Base-by-base conservation (phyloP, 2,329 filamentous ascomycete species). In the Neonectria coccinea region DNA sequence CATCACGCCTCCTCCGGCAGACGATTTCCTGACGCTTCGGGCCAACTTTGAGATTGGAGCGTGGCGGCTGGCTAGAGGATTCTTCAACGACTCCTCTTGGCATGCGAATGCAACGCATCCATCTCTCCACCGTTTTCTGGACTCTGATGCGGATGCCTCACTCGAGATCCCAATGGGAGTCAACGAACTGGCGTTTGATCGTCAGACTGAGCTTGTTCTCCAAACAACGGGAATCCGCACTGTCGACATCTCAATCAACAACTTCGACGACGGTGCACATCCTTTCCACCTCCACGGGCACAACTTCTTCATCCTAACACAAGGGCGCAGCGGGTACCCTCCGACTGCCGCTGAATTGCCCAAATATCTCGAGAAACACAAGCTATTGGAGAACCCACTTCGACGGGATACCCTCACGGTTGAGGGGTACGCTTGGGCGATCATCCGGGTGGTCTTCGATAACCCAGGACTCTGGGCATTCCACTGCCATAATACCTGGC, bases 401-500 rank as follows among this genome's bases (percentile, higher is more conserved):
- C 70, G 78, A 11, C 73, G 79, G 22, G 79, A 81, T 36, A 86
- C 85, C 2, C 79, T 85, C 4, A 84, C 84, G 0, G 79, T 85
- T 0, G 84, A 87, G 70, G 83, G 81, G 0, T 88, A 84, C 56
- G 85, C 84, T 0, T 88, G 85, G 85, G 78, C 82, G 2, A 70
- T 86, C n/a, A 73, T 89, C 12, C 78, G 86, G 59, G 82, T 88
- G 14, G 78, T 86, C 3, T 80, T 86, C 0, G 86, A 89, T 64
- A 89, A 88, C 70, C 83, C 86, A 0, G 87, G 87, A 1, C 68
- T 86, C 2, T 89, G 87, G 86, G 80, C 84, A 0, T 82, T 89
- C 22, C 86, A 88, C 72, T 89, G 86, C 67, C 86, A 89, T 67
- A 83, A 88, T 62, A 78, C 80, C 0, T 89, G 87, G 87, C 87